A percentile compares a stretch with the other conserved stretches of the same genome.
Conservation (phyloP, 306 rosid genomes). For the Canavalia gladiata region DNA sequence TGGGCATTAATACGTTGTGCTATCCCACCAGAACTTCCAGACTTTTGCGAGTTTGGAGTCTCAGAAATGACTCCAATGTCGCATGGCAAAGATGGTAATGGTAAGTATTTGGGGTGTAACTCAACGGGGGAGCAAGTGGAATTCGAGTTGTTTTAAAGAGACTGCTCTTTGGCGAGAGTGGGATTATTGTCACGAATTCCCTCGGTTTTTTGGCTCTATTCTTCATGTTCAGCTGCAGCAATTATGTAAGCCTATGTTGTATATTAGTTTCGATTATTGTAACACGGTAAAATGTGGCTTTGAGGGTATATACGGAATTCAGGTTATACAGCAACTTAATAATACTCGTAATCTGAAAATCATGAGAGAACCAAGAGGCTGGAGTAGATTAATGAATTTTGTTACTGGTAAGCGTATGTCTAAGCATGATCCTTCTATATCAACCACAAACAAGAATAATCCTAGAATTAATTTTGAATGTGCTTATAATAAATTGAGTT, state of each 20-base stretch:
- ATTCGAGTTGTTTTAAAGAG: conserved; percentile 79
- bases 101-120: conserved; percentile 68
- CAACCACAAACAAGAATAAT: neutral
- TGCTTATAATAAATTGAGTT: neutral
- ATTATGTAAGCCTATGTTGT: conserved; percentile 59
- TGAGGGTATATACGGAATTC: conserved; percentile 46
- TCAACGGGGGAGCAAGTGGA: conserved; percentile 77
- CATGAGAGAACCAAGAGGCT: neutral
- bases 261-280: conserved; percentile 58
- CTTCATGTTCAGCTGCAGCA: conserved; percentile 51
- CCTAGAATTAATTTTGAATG: neutral
- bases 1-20: conserved; percentile 92
- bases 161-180: conserved; percentile 43
- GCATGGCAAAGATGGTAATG: conserved; percentile 54
- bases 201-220: conserved; percentile 34
- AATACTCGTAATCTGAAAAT: conserved; percentile 3
- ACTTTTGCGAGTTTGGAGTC: conserved; percentile 65
- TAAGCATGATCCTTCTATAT: neutral
- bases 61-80: conserved; percentile 59
- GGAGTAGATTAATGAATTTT: neutral
- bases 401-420: conserved; percentile 11
- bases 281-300: conserved; percentile 43
- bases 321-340: conserved; percentile 45
- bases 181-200: conserved; percentile 46
- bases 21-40: conserved; percentile 83